Base-by-base conservation (phyloP, 371 early-diverging fungal species). In the Smittium mucronatum region DNA sequence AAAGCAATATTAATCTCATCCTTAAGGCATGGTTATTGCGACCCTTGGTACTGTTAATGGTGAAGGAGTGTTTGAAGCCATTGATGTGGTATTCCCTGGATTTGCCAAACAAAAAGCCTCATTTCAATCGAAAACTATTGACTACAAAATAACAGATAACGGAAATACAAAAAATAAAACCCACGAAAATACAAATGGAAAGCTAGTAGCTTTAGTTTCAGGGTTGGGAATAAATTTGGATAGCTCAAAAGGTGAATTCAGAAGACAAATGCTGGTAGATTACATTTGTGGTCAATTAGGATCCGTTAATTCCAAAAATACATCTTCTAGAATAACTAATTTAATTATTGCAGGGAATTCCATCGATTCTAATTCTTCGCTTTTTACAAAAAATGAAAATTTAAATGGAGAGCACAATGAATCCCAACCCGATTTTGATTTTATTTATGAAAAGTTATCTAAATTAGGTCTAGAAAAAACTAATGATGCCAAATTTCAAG, bases 251-350 rank as follows among this genome's bases (percentile, higher is more conserved):
- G 80, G 81, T 17, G 68, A 89, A 70, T 47, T 47, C 21, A 82
- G 85, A 36, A 71, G 82, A 65, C 88, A 94, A 72, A 65, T 95
- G 36, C 73, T 95, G 32, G 72, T 83, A 2, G 94, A 95, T 70
- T 93, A 78, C 67, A 72, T 97, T 36, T 77, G 85, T 25, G 97
- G 95, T 31, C 88, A 87, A 70, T 73, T 88, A 17, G 94, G 93
- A 21, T 73, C 75, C n/a, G 36, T 57, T 1, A 73, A 73, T 47
- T 86, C 35, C 30, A 71, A 72, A 58, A 34, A 0, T 30, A 34
- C 36, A 47, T 57, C 69, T 15, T 63, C 74, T n/a, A 69, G 63
- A 34, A 74, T 78, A 28, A 73, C 70, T 29, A 73, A 74, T 32
- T 72, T 78, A 21, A 71, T 79, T 26, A 69, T 78, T 1, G 74